phyloP scores from a whole-genome alignment of 1,284 basidiomycete species.

The Puccinia polysora region DNA sequence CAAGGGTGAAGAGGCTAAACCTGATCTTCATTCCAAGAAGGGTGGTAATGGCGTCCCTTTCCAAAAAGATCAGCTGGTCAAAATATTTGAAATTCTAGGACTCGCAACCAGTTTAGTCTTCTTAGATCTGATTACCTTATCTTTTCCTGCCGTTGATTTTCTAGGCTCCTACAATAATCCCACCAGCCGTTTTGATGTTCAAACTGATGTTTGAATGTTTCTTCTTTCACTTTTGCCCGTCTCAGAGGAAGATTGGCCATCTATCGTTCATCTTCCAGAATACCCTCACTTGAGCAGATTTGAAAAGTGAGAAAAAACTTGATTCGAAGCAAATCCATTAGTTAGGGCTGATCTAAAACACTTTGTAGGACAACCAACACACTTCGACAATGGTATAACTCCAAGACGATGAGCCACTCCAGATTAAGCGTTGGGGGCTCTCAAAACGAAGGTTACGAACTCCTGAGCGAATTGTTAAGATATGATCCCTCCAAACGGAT shows the following conservation, averaged over 20 bases:
- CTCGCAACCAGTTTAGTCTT: slow-evolving; percentile 69
- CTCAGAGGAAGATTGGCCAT: slow-evolving; percentile 77
- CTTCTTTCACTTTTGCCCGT: too few relatives aligned
- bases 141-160: not conserved
- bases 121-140: not conserved
- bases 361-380: slow-evolving; percentile 18
- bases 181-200: not conserved
- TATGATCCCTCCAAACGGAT: slow-evolving; percentile 99
- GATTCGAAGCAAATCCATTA: not conserved
- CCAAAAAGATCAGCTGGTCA: slow-evolving; percentile 85
- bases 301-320: slow-evolving; percentile 58
- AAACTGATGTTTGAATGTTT: slow-evolving; percentile 10
- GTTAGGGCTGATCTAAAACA: not conserved
- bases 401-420: slow-evolving; percentile 5
- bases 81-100: slow-evolving; percentile 91
- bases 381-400: slow-evolving; percentile 39
- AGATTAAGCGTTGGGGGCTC: not conserved
- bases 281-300: slow-evolving; percentile 75
- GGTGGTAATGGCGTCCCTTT: slow-evolving; percentile 65
- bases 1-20: slow-evolving; percentile 95
- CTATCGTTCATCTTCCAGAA: slow-evolving; percentile 79
- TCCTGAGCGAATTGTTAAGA: slow-evolving; percentile 82
- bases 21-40: slow-evolving; percentile 54
- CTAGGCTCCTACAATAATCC: not conserved
- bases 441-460: slow-evolving; percentile 57